Conservation (phyloP, 2,329 filamentous ascomycete species). For the Colletotrichum sp. region DNA sequence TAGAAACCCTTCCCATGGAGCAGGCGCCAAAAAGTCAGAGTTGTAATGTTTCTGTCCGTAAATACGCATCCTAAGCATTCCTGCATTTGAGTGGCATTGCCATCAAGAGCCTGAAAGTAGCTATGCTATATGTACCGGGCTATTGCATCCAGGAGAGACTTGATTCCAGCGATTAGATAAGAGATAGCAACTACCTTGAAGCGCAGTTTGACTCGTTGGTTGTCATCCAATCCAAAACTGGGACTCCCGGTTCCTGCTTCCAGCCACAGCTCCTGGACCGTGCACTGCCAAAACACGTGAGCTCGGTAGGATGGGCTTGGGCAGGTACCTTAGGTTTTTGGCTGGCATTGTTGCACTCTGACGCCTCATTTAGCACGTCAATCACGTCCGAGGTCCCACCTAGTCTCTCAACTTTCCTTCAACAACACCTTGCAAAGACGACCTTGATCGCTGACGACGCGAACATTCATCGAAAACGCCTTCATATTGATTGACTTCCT, state of each 20-base stretch:
- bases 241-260: background rate
- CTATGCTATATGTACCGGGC: background rate
- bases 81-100: background rate
- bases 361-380: background rate
- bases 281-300: constrained; percentile 4
- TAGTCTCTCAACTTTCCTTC: background rate
- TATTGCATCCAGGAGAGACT: background rate
- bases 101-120: background rate
- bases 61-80: background rate
- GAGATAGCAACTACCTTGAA: background rate
- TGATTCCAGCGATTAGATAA: background rate
- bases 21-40: background rate
- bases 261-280: background rate
- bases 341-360: background rate
- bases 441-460: background rate
- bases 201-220: background rate
- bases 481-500: background rate
- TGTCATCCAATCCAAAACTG: background rate
- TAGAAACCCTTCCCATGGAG: background rate
- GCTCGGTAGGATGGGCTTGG: background rate
- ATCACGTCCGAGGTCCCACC: background rate
- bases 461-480: background rate
- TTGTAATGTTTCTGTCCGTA: background rate
- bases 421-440: background rate
- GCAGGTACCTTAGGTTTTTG: background rate